phyloP scores from a whole-genome alignment of 2,329 filamentous ascomycete genomes.

The Penicillium sclerotiorum region DNA sequence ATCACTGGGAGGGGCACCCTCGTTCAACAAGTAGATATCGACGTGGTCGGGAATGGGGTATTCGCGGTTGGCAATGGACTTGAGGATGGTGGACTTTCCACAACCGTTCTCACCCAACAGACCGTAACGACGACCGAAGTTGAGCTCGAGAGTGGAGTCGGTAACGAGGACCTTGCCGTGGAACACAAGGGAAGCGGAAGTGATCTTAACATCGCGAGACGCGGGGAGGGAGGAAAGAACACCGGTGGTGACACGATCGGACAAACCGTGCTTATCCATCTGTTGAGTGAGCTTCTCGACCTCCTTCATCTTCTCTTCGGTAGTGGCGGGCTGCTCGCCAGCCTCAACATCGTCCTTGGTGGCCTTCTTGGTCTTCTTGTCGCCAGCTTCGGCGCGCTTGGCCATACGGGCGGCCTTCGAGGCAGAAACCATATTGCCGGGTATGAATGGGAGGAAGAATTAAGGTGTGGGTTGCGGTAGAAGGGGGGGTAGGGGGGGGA shows the following conservation, averaged over 20 bases:
- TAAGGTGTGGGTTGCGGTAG: slow-evolving; percentile 9
- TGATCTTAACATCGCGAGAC: slow-evolving; percentile 97
- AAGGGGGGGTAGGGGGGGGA: slow-evolving; percentile 10
- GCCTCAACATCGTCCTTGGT: slow-evolving; percentile 64
- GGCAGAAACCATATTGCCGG: slow-evolving; percentile 63
- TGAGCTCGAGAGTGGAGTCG: slow-evolving; percentile 90
- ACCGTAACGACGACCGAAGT: slow-evolving; percentile 89
- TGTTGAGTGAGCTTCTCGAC: slow-evolving; percentile 88
- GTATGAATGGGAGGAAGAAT: neutral
- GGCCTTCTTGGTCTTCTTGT: slow-evolving; percentile 60
- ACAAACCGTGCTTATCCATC: slow-evolving; percentile 94
- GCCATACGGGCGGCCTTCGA: slow-evolving; percentile 70
- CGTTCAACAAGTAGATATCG: slow-evolving; percentile 97
- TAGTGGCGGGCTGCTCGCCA: slow-evolving; percentile 69
- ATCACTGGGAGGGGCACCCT: slow-evolving; percentile 88
- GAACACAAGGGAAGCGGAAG: slow-evolving; percentile 89
- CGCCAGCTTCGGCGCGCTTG: slow-evolving; percentile 67
- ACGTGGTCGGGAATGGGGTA: slow-evolving; percentile 94
- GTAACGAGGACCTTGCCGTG: slow-evolving; percentile 95
- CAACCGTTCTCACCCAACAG: slow-evolving; percentile 98
- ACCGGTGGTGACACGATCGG: slow-evolving; percentile 97
- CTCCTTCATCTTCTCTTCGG: slow-evolving; percentile 72
- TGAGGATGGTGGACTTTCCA: slow-evolving; percentile 96
- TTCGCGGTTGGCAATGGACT: slow-evolving; percentile 90
- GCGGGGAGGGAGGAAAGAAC: slow-evolving; percentile 82